These are phyloP conservation scores for Hemisphaericaspora xylanilytica DNA, from an alignment of 1,139 yeast genomes.

Conservation along the genomic window DNA sequence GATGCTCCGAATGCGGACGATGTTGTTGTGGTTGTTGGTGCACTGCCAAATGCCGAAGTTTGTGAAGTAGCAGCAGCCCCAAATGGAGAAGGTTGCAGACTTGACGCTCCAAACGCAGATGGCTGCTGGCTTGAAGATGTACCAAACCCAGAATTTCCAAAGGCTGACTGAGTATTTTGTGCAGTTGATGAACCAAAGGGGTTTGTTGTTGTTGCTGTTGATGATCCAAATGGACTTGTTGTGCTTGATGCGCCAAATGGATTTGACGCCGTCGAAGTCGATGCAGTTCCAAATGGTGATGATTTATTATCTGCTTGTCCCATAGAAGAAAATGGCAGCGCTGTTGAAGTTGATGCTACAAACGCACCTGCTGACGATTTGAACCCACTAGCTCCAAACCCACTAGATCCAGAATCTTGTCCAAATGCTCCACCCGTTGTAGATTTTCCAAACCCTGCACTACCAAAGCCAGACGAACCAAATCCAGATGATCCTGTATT, in stretches of 20 bases:
- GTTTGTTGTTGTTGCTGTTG: not conserved
- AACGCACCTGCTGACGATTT: slow-evolving; percentile 4
- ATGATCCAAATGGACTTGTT: not conserved
- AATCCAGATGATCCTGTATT: slow-evolving; percentile 8
- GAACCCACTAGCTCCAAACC: slow-evolving; percentile 6
- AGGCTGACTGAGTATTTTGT: slow-evolving; percentile 8
- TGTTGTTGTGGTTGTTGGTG: not conserved
- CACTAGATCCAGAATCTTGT: slow-evolving; percentile 4
- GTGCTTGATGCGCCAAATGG: slow-evolving; percentile 1
- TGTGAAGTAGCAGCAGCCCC: slow-evolving; percentile 10
- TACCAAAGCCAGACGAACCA: slow-evolving; percentile 12
- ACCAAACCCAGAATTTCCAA: slow-evolving; percentile 13
- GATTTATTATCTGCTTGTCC: slow-evolving; percentile 6
- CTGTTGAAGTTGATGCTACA: slow-evolving; percentile 5
- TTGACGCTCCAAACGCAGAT: slow-evolving; percentile 5
- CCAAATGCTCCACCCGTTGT: slow-evolving; percentile 8
- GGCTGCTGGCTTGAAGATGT: slow-evolving; percentile 2
- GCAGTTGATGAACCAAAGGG: slow-evolving; percentile 12
- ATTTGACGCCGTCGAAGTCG: slow-evolving; percentile 1
- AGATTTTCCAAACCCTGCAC: slow-evolving; percentile 12
- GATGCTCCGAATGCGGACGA: not conserved
- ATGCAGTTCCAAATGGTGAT: slow-evolving; percentile 11
- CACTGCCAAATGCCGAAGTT: slow-evolving; percentile 12
- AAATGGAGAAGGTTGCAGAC: slow-evolving; percentile 10
- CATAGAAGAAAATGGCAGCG: slow-evolving; percentile 9